phyloP scores from a whole-genome alignment of 257 asterid genomes.

The Rubia yunnanensis region DNA sequence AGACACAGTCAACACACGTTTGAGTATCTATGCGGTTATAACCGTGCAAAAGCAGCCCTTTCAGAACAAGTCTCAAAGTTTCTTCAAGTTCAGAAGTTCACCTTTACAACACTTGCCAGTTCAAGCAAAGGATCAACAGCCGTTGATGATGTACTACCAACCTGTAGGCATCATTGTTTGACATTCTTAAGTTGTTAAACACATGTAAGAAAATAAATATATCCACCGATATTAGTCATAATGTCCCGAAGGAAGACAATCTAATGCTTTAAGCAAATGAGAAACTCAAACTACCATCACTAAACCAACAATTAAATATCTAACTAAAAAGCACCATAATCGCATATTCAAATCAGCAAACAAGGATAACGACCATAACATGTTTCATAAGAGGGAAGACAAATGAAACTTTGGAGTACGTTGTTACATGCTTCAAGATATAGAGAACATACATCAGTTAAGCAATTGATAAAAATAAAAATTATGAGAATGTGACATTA shows the following conservation, averaged over 20 bases:
- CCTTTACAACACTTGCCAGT: conserved; percentile 60
- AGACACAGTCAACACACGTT: conserved; percentile 12
- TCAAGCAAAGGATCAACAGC: conserved; percentile 87
- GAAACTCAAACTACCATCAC: background rate
- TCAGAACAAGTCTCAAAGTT: background rate
- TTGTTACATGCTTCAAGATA: background rate
- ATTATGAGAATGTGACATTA: background rate
- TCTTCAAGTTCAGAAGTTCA: conserved; percentile 15
- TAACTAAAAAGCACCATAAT: background rate
- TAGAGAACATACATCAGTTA: background rate
- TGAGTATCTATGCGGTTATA: background rate
- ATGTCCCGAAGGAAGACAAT: background rate
- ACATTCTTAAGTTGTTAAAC: background rate
- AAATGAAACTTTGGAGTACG: background rate
- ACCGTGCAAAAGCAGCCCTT: background rate
- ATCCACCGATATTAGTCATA: background rate
- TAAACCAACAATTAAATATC: background rate
- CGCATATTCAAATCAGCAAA: background rate
- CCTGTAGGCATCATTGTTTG: conserved; percentile 31
- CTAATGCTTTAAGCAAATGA: background rate
- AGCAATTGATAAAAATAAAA: background rate
- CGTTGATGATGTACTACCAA: conserved; percentile 90
- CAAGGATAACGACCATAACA: background rate
- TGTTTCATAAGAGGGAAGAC: background rate
- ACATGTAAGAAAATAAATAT: background rate